Base-by-base conservation (phyloP, 2,329 filamentous ascomycete species). In the Cercospora sp. region DNA sequence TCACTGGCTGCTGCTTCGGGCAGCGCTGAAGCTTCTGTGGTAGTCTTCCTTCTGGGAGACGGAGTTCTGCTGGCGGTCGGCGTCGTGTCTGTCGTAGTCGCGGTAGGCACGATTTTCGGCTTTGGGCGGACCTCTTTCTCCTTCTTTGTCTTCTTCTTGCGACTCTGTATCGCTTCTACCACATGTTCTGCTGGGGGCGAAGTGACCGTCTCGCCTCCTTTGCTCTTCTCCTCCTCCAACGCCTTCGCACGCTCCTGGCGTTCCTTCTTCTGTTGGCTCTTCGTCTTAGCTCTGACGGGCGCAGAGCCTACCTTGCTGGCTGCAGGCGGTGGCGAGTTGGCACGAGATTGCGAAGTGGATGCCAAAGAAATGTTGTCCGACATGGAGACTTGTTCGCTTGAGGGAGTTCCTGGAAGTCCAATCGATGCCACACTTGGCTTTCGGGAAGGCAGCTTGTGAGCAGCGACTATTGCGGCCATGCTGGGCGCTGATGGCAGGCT, bases 131-230 rank as follows among this genome's bases (percentile, higher is more conserved):
- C 57, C 51, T 78, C 67, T 74, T 77, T 74, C 66, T 75, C 70
- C 80, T 93, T 94, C 83, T 91, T 93, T 77, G 91, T 87, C 81
- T 94, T 95, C 83, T 93, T 94, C 83, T 93, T 93, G 63, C 92
- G 87, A 36, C 91, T 91, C 60, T 93, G 78, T 48, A 96, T 90
- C 0, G 92, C 92, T 7, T 88, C 92, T 72, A 86, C 83, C 9
- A 83, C 81, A n/a, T 80, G 77, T 70, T 88, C 87, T 69, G 87
- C 85, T 8, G 78, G 75, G 3, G 75, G 65, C 4, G 74, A 33
- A 8, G 76, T 76, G 31, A 51, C 71, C 33, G 87, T 86, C 71
- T 87, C 85, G 16, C 81, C 80, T 62, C 87, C 83, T 12, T 83
- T 78, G 5, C 66, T 67, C 67, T 89, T 76, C 58, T 76, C 76